Percentiles rank a stretch among this genome's conserved stretches.
Evolutionary conservation across 2,329 filamentous ascomycete species (phyloP).

Genomic region (Colletotrichum tabaci): DNA sequence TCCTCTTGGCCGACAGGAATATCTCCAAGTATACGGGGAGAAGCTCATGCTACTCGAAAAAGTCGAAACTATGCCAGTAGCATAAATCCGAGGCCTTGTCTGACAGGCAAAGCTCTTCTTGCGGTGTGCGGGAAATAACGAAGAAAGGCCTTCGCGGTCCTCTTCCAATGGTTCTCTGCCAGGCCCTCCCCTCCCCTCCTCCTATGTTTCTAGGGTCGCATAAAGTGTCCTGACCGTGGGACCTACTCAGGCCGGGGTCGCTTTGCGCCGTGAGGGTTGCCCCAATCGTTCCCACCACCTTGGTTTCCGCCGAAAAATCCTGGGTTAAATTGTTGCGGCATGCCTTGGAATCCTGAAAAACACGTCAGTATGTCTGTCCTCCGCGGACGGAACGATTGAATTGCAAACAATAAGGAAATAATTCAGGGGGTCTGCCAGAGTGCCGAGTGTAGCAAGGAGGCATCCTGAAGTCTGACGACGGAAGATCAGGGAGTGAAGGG

Average conservation of each 20-base stretch:
- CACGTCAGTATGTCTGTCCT: slow-evolving; percentile 44
- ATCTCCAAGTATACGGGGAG: not conserved
- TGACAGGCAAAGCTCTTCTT: not conserved
- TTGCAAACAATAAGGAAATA: slow-evolving; percentile 14
- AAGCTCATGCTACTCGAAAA: not conserved
- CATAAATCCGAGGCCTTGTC: not conserved
- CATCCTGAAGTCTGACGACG: not conserved
- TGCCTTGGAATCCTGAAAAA: slow-evolving; percentile 73
- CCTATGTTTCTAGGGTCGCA: not conserved
- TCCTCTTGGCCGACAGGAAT: not conserved
- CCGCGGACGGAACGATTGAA: not conserved
- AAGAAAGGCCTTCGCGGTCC: not conserved
- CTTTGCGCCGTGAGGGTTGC: slow-evolving; percentile 88
- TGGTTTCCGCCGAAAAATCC: slow-evolving; percentile 76
- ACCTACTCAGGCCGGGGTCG: slow-evolving; percentile 79
- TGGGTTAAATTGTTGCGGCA: slow-evolving; percentile 80
- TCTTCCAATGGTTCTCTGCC: not conserved
- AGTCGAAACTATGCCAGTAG: not conserved
- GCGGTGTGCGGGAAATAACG: not conserved
- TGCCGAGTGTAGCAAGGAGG: slow-evolving; percentile 1
- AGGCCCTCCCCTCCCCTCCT: too few relatives aligned
- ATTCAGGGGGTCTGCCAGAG: not conserved
- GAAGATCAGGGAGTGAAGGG: not conserved
- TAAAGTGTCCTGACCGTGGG: slow-evolving; percentile 2
- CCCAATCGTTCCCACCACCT: slow-evolving; percentile 71